Evolutionary conservation across 345 rosid species (phyloP), one percentile per base, ranked within the genome.

Genomic region (Rhodomyrtus tomentosa): DNA sequence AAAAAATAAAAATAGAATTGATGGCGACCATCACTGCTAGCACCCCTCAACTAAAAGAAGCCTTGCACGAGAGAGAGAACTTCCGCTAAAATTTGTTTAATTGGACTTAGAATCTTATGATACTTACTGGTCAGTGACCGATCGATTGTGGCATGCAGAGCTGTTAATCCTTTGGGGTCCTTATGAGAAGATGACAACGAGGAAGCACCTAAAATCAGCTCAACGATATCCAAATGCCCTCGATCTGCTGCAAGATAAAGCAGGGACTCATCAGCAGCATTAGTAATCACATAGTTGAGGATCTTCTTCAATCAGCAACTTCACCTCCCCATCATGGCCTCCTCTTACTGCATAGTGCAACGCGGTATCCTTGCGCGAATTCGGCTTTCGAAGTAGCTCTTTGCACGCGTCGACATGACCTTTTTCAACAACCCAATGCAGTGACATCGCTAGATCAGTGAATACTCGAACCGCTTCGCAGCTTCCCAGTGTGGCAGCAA

Each of bases 81-180:
- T 25, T 24, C 2, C 0, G 6, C 4, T 10, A 10, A 11, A 22
- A 54, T 13, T 58, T 58, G 36, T 58, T n/a, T 14, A 20, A 59
- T 1, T 13, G 68, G 68, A 10, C 1, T n/a, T 56, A 56, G 7
- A n/a, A n/a, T 58, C 9, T 5, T 12, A 18, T 6, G 68, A 27
- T 6, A 29, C 73, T 59, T 59, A 59, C 73, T 3, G 1, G 0
- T 3, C 14, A 1, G 0, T 6, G 10, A 1, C n/a, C n/a, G n/a
- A n/a, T n/a, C n/a, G n/a, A 0, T 0, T 5, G 10, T 0, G 10
- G 40, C 73, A 8, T 59, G 73, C 0, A 15, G 5, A 59, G 73
- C 73, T 59, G 73, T 59, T 5, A 29, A 1, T 29, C 73, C 73
- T 10, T 29, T 29, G 7, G 73, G 73, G 40, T 40, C 73, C 73